Conservation (phyloP, 371 early-diverging fungal genomes). For the Chytridium lagenaria region DNA sequence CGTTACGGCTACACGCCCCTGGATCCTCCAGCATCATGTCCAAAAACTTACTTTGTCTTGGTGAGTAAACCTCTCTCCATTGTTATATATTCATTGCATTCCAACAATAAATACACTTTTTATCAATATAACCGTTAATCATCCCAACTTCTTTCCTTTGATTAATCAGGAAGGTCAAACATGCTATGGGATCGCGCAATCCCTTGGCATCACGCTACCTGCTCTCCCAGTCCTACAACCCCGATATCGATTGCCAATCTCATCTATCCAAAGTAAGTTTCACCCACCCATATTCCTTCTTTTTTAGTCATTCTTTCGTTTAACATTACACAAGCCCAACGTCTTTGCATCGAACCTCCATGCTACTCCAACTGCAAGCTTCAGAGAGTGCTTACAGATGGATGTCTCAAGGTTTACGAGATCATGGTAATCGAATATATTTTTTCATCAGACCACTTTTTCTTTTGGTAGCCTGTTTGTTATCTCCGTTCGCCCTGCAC, state of each 20-base stretch:
- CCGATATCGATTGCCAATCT: slow-evolving; percentile 17
- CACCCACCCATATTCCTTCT: not conserved
- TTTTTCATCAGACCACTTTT: not conserved
- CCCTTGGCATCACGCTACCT: slow-evolving; percentile 5
- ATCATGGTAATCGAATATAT: slow-evolving; percentile 8
- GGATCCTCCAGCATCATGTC: not conserved
- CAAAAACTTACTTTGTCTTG: slow-evolving; percentile 18
- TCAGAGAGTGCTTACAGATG: not conserved
- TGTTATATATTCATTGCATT: not conserved
- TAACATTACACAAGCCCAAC: slow-evolving; percentile 1
- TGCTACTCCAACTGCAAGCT: slow-evolving; percentile 9
- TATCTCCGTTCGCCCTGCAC: too few relatives aligned
- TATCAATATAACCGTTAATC: too few relatives aligned
- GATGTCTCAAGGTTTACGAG: slow-evolving; percentile 10
- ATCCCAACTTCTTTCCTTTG: not conserved
- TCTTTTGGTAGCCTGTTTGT: not conserved
- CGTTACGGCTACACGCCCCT: slow-evolving; percentile 7
- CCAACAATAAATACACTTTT: not conserved
- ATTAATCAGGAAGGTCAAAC: slow-evolving; percentile 21
- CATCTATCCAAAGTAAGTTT: slow-evolving; percentile 15
- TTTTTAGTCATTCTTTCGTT: not conserved
- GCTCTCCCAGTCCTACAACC: slow-evolving; percentile 12
- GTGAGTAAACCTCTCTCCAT: not conserved
- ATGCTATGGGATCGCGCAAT: slow-evolving; percentile 11
- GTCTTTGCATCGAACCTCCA: slow-evolving; percentile 2